A percentile compares a stretch with the other conserved stretches of the same genome.
These are phyloP conservation scores for Entomophthora muscae DNA, from an alignment of 371 early-diverging fungal genomes.

Conservation along the genomic window DNA sequence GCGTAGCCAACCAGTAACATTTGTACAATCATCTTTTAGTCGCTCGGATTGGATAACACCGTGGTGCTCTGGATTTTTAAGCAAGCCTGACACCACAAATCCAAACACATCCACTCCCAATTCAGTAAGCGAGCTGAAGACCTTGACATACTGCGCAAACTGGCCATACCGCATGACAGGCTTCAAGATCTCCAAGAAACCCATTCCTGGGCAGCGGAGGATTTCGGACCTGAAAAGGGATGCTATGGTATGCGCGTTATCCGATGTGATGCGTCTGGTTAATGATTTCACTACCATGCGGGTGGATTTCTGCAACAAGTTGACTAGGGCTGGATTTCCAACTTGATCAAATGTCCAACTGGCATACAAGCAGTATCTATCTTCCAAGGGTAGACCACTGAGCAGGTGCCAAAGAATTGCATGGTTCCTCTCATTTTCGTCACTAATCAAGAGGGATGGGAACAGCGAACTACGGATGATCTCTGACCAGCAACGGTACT, in stretches of 20 bases:
- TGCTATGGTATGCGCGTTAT: neutral
- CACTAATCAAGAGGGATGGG: neutral
- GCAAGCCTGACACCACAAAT: neutral
- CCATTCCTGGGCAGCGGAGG: neutral
- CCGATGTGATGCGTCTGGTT: neutral
- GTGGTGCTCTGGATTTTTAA: neutral
- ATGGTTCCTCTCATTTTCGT: neutral
- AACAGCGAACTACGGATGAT: neutral
- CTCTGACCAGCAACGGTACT: neutral
- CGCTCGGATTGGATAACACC: neutral
- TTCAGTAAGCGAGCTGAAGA: neutral
- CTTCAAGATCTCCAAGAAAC: neutral
- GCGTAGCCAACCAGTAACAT: constrained; percentile 26
- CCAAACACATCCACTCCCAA: neutral
- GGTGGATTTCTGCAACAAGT: neutral
- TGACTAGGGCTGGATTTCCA: neutral
- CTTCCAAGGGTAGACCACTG: neutral
- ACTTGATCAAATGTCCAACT: neutral
- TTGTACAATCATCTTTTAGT: constrained; percentile 15
- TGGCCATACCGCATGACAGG: neutral
- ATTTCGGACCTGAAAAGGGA: neutral
- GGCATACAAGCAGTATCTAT: neutral
- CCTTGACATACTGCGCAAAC: neutral
- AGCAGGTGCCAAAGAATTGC: neutral
- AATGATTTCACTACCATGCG: neutral